Base-by-base conservation (phyloP, 331 rosid species). In the Stylosanthes scabra region DNA sequence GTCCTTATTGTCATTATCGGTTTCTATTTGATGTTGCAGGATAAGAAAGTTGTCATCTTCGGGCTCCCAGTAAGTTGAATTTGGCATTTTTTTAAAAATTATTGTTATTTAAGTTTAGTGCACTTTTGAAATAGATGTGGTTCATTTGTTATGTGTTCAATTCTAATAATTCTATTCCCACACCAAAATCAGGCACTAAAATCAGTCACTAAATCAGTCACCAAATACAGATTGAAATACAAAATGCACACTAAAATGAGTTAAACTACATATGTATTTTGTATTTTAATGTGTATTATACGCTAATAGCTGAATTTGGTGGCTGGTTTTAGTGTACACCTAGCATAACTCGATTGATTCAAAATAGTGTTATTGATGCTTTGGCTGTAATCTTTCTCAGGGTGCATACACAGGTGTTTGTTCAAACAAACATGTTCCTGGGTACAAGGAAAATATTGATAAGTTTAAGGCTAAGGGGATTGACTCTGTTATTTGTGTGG, bases 341-440 rank as follows among this genome's bases (percentile, higher is more conserved):
- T 20, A 20, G 25, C 25, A 20, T 20, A 20, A 20, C 25, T 20
- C 25, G 25, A 20, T 59, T 29, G 42, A 2, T 67, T 51, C 57
- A 51, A 51, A n/a, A 51, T 51, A 14, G 27, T 51, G 14, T 16
- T 62, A 49, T 31, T 72, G 34, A 34, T 72, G 73, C 15, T 68
- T 40, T 68, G 63, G 64, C 14, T 42, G 64, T 11, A 37, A 34
- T 71, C 58, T 76, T 54, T 80, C 29, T 71, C 80, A 94, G 99
- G 99, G 99, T 77, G 99, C 99, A 68, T 88, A 89, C 44, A 94
- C 99, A 0, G 97, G 99, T 60, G 99, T 91, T 71, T 94, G 99
- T 82, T 89, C 97, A 47, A 76, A 52, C 81, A 89, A 88, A 85
- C 99, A 94, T 72, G 99, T 94, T 47, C 99, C 99, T 54, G 46